Evolutionary conservation across 768 basidiomycete species (phyloP).

Genomic region (Lanmaoa pseudosensibilis): DNA sequence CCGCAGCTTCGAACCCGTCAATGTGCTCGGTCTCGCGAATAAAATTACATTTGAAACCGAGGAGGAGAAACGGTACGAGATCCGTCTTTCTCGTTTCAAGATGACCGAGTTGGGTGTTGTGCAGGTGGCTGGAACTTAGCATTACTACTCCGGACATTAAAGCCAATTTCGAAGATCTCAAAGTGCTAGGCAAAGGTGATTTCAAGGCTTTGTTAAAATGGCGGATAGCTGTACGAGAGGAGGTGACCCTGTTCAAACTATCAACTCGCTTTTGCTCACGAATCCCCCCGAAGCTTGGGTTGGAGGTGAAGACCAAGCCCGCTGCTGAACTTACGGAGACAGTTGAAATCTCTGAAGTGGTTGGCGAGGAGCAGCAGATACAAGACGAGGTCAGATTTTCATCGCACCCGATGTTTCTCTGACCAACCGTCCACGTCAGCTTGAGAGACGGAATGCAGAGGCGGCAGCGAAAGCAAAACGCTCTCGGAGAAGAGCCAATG

Average conservation of each 20-base stretch:
- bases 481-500: conserved; percentile 82
- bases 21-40: conserved; percentile 75
- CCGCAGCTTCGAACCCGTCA: conserved; percentile 66
- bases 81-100: background rate
- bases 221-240: conserved; percentile 83
- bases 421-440: conserved; percentile 43
- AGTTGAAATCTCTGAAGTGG: conserved; percentile 60
- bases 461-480: conserved; percentile 71
- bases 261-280: conserved; percentile 5
- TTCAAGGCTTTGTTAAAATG: conserved; percentile 93
- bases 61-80: conserved; percentile 77
- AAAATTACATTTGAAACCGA: conserved; percentile 75
- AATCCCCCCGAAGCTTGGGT: conserved; percentile 56
- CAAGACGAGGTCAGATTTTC: conserved; percentile 68
- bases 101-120: conserved; percentile 5
- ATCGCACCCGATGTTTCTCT: background rate
- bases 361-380: conserved; percentile 89
- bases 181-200: conserved; percentile 96
- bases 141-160: conserved; percentile 79
- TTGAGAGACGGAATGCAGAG: conserved; percentile 81
- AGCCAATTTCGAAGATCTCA: conserved; percentile 86
- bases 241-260: conserved; percentile 46
- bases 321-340: conserved; percentile 75
- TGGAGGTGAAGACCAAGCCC: conserved; percentile 77
- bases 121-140: conserved; percentile 70